Conservation (phyloP, 75 land plant genomes). For the Ceratopteris richardii region DNA sequence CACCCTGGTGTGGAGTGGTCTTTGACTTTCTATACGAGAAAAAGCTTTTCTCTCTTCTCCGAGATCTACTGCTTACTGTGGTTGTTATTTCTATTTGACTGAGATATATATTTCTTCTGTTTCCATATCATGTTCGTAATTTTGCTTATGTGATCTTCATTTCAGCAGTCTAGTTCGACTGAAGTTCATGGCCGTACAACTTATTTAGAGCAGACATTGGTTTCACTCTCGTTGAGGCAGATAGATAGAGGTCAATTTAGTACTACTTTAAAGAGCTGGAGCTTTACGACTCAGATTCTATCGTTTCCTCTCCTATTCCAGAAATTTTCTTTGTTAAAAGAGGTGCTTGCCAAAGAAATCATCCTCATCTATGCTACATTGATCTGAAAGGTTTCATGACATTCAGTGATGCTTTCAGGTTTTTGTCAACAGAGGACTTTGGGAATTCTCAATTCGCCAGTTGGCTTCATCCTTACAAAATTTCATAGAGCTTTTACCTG, state of each 20-base stretch:
- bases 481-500: constrained; percentile 40
- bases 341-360: constrained; percentile 31
- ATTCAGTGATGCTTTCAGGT: constrained; percentile 43
- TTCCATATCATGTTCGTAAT: not conserved
- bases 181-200: not conserved
- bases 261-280: constrained; percentile 24
- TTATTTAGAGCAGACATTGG: constrained; percentile 50
- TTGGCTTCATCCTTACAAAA: constrained; percentile 44
- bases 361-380: too few relatives aligned
- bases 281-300: constrained; percentile 69
- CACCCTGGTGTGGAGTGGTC: constrained; percentile 59
- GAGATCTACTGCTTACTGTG: constrained; percentile 48
- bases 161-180: too few relatives aligned
- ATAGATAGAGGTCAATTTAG: constrained; percentile 30
- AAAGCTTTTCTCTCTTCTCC: constrained; percentile 42
- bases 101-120: not conserved
- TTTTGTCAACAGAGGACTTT: constrained; percentile 38
- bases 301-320: constrained; percentile 79
- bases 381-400: too few relatives aligned
- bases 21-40: constrained; percentile 43
- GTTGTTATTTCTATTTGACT: constrained; percentile 7
- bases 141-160: not conserved
- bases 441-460: constrained; percentile 54
- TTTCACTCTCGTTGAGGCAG: constrained; percentile 34
- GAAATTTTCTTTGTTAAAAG: constrained; percentile 52